Conservation (phyloP, 306 rosid species). For the Lupinus albus region DNA sequence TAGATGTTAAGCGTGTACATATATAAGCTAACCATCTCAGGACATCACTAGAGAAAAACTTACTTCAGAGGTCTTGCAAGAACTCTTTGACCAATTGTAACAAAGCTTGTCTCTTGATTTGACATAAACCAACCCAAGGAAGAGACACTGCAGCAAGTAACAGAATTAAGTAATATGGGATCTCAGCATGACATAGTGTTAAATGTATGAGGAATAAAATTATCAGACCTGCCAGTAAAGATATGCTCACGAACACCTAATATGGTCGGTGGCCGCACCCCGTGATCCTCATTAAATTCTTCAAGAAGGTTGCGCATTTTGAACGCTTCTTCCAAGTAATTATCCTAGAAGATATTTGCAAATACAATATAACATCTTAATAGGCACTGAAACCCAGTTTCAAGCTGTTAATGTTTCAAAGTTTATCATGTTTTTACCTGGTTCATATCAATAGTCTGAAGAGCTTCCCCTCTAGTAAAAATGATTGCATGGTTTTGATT, state of each 20-base stretch:
- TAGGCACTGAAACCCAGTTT: conserved; percentile 35
- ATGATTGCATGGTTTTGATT: conserved; percentile 95
- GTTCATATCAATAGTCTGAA: conserved; percentile 97
- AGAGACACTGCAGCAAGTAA: conserved; percentile 75
- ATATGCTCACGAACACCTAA: conserved; percentile 98
- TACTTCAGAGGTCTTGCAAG: conserved; percentile 98
- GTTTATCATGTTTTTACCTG: conserved; percentile 58
- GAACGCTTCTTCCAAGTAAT: conserved; percentile 96
- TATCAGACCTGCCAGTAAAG: conserved; percentile 89
- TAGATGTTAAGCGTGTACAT: conserved; percentile 27
- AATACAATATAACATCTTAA: conserved; percentile 37
- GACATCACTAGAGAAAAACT: conserved; percentile 43
- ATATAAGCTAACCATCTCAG: conserved; percentile 15
- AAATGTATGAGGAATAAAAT: conserved; percentile 28
- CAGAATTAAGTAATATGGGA: conserved; percentile 20
- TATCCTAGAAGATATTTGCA: conserved; percentile 65
- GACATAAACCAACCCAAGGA: conserved; percentile 99
- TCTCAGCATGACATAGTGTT: conserved; percentile 22
- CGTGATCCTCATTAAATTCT: conserved; percentile 95
- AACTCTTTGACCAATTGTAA: conserved; percentile 95
- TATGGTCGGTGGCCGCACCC: conserved; percentile 91
- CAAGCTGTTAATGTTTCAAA: conserved; percentile 35
- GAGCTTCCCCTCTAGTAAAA: conserved; percentile 97
- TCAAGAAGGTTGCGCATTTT: conserved; percentile 98
- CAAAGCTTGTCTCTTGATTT: conserved; percentile 96